Evolutionary conservation across 2,329 filamentous ascomycete species (phyloP), one percentile per base, ranked within the genome.

Genomic region (Fusarium cyanostomum): DNA sequence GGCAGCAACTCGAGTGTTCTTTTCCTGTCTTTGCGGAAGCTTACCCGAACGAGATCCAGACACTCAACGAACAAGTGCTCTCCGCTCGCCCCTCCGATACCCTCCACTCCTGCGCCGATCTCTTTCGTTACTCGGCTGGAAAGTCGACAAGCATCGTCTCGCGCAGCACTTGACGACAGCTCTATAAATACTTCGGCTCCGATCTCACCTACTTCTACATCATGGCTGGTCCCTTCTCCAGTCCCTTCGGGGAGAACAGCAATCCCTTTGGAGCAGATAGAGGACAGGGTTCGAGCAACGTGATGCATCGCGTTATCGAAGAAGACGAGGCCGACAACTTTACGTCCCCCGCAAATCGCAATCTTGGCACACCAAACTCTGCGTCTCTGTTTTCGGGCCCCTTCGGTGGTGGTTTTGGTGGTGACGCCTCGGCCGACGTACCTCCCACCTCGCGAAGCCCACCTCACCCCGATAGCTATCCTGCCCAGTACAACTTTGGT

Each of bases 401-500:
- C 3, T 87, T 88, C 68, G 84, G 85, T 34, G 63, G 63, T 12
- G 59, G 62, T 7, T 65, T 65, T 27, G 81, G 78, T 26, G 81
- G 79, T 34, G 82, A 84, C 66, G 81, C 81, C 63, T 75, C 77
- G 30, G 67, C 76, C 26, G 83, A 86, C 38, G 69, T 73, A 16
- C 81, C 81, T 16, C 78, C 81, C 12, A 79, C 81, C 58, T 72
- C 81, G 69, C 74, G 83, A 74, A 77, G 77, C 69, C 75, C 81
- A 18, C 82, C 84, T 55, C 85, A 86, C 59, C 79, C 84, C 34
- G 88, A 92, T 66, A 88, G 87, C 70, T 92, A 97, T 73, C 95
- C 95, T 53, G 90, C 87, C 69, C 94, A 98, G 76, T 98, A 97
- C 80, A 96, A 96, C 77, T 89, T 97, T 78, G 91, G 88, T 70